phyloP scores from a whole-genome alignment of 2,329 filamentous ascomycete genomes.

The Paracamarosporium sp. region DNA sequence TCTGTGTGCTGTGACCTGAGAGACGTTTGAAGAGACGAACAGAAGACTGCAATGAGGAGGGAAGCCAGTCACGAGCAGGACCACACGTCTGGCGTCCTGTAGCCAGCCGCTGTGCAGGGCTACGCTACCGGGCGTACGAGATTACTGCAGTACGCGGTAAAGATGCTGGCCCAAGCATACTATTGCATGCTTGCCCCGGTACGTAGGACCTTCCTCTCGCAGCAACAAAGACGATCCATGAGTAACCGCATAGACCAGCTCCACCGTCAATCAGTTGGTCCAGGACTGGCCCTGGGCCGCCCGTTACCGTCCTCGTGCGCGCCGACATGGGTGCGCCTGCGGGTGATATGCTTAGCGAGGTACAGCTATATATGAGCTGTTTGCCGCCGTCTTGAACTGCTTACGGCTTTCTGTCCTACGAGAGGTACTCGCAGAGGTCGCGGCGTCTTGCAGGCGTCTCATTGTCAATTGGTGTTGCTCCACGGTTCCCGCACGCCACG shows the following conservation, averaged over 20 bases:
- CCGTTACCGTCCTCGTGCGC: not conserved
- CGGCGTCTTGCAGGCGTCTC: not conserved
- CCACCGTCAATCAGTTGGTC: not conserved
- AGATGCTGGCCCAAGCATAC: not conserved
- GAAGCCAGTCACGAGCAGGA: too few species aligned
- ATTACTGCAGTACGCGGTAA: not conserved
- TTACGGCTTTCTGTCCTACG: not conserved
- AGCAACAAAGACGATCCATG: not conserved
- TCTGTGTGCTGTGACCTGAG: not conserved
- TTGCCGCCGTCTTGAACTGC: too few species aligned
- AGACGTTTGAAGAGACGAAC: not conserved
- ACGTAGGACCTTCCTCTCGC: not conserved
- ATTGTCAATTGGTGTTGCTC: constrained; percentile 1
- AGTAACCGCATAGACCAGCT: not conserved
- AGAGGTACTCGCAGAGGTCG: not conserved
- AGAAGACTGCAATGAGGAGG: not conserved
- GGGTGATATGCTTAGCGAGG: too few species aligned
- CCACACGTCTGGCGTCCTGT: too few species aligned
- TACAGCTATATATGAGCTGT: not conserved
- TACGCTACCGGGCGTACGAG: not conserved
- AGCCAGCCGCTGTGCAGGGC: too few species aligned
- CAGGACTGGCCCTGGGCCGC: not conserved
- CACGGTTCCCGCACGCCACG: constrained; percentile 11
- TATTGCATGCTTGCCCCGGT: not conserved
- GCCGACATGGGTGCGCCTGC: not conserved